Percentiles rank a stretch among this genome's conserved stretches.
phyloP scores from a whole-genome alignment of 2,329 filamentous ascomycete species.

The Penicillium sp. region DNA sequence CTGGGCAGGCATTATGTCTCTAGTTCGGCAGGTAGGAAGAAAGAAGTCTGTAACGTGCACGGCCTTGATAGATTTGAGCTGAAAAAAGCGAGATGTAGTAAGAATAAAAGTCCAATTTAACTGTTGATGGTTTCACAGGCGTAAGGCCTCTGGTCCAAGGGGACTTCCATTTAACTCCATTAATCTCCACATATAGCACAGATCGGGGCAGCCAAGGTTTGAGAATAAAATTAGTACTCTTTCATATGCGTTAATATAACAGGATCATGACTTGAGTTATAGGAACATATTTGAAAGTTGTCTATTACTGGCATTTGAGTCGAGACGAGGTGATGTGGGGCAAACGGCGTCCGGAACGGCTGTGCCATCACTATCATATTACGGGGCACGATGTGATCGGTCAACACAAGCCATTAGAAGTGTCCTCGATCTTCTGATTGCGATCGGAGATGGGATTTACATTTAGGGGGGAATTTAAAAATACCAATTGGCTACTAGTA shows the following conservation, averaged over 20 bases:
- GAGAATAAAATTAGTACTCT: background rate
- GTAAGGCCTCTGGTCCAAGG: background rate
- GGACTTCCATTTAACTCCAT: background rate
- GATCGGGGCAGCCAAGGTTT: background rate
- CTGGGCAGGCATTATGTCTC: conserved; percentile 5
- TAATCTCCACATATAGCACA: background rate
- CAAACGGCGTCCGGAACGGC: background rate
- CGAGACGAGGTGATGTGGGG: background rate
- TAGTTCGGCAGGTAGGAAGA: background rate
- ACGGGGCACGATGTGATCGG: background rate
- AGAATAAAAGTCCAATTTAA: background rate
- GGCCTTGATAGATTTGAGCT: background rate
- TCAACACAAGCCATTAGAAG: background rate
- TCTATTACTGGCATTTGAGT: background rate
- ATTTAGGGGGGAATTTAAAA: background rate
- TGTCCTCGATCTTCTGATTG: background rate
- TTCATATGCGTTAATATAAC: background rate
- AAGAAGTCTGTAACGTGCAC: background rate
- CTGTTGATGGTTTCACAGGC: background rate
- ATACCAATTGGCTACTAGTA: background rate
- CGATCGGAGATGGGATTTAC: background rate
- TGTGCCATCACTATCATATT: background rate
- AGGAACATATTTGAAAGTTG: background rate
- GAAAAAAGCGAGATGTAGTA: background rate
- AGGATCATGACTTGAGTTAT: background rate